Base-by-base conservation (phyloP, 441 rosid genomes). In the Arabidopsis lyrata region DNA sequence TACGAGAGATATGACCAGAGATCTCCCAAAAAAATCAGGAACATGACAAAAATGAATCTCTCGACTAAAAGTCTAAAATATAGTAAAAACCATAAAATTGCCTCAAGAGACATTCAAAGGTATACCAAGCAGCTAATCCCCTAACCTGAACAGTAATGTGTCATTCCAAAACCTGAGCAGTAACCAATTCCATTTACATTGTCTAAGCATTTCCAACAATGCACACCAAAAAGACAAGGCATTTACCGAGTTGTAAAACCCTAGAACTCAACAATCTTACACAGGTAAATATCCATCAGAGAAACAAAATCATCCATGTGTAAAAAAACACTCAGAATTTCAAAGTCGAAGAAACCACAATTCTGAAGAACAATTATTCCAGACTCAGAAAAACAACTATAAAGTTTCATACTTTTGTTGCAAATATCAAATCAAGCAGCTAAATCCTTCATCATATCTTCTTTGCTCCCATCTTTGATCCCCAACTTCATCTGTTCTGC, bases 401-500 rank as follows among this genome's bases (percentile, higher is more conserved):
- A 70, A 70, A 72, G 62, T 2, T 48, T 31, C 74, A 61, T 53
- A 73, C 77, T 73, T 42, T 77, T 52, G 15, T 9, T 1, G 29
- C 11, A 3, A 45, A 18, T 5, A 58, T 18, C 1, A 35, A 65
- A 77, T 59, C 42, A 72, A 3, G 65, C 45, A 35, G 58, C 77
- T 20, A 72, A 61, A 11, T 68, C 68, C 68, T 72, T 62, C 11
- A 53, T 11, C 34, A 11, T 0, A 52, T 74, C 78, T 3, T 55
- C 73, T 32, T 75, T 66, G 5, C 39, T 75, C 72, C 75, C 85
- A 27, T 75, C 86, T 50, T 59, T 72, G 6, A 53, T 76, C 63
- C 58, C 80, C 60, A 66, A 56, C 76, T 82, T 88, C 90, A 84
- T 86, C 86, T 87, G 86, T 86, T 95, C 98, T 4, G 81, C 81